Evolutionary conservation across 768 basidiomycete genomes (phyloP), one percentile per base, ranked within the genome.

Genomic region (Lactarius evosmus): DNA sequence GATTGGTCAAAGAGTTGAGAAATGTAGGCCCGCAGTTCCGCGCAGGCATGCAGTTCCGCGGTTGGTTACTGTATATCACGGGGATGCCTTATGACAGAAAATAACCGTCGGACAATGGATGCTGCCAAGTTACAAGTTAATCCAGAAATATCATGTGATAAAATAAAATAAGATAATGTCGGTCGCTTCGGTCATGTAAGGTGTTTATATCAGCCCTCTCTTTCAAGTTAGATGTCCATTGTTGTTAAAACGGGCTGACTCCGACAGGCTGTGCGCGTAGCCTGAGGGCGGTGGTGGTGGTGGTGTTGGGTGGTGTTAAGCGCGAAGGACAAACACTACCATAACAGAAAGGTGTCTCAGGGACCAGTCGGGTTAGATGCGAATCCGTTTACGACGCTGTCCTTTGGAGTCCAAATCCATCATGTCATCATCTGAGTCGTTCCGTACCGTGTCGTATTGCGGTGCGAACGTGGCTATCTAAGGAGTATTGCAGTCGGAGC

Each of bases 381-480:
- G 77, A 33, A 74, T 69, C 60, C 79, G 77, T 69, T 81, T 80
- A 57, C 70, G 72, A 62, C 65, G 72, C 56, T 73, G 69, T 41
- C 67, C 63, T 27, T 36, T 56, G 22, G 68, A 64, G 56, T 75
- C 74, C 7, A 70, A 58, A 17, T 67, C 69, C 63, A 70, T 70
- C 62, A 72, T 67, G 56, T 79, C 79, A 40, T 78, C 78, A 46
- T 78, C 78, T 1, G 79, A 79, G 22, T 74, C 70, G 53, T 41
- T 51, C 17, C 27, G 46, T 5, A 56, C 65, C 55, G 67, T 71
- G 65, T 46, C 58, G n/a, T 59, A 54, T 59, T 63, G 58, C 50
- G 60, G 56, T 14, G 60, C 50, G 4, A 69, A 60, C 19, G 68
- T 32, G 66, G 60, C 70, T 69, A 64, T 14, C 55, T 61, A 62